Base-by-base conservation (phyloP, 2,329 filamentous ascomycete species). In the Trichoderma aggressivum region DNA sequence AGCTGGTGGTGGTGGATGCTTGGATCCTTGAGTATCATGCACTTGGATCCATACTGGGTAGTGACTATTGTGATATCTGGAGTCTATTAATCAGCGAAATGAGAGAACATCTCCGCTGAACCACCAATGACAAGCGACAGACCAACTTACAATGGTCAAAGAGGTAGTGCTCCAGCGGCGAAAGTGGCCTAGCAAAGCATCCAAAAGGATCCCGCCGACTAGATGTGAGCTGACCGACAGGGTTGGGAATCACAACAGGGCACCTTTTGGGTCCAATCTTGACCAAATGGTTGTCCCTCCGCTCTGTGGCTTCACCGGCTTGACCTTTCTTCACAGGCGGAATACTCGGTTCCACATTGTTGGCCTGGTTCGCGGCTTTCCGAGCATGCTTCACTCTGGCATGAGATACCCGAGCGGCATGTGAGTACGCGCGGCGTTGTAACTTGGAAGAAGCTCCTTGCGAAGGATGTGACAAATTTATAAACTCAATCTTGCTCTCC, bases 371-470 rank as follows among this genome's bases (percentile, higher is more conserved):
- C 3, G 21, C 30, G 28, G 30, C 50, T 36, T 65, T 55, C 14
- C 62, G 62, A 21, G 62, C 62, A 36, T 28, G 62, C 24, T 28
- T 65, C 10, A 56, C 62, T 39, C 62, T 65, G n/a, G 62, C 62
- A 39, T 65, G 62, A 18, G 50, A 55, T 5, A 55, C 47, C 26
- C 62, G 62, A 55, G 62, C 62, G 2, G 62, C 62, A 55, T 65
- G 62, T 18, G 62, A 55, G n/a, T 65, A 65, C 11, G 62, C 62
- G 7, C 30, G 47, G n/a, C 62, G 62, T 18, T 55, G 62, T 16
- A 65, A 12, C 7, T 10, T 65, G 7, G 47, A 39, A 3, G 62
- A 65, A 5, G 62, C 28, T 16, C 47, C 47, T 26, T 65, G 47
- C 2, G 47, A 56, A 24, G 62, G 62, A n/a, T 56, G 32, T 7